These are phyloP conservation scores for Coemansia sp. DNA, from an alignment of 192 early-diverging fungal genomes.

Conservation along the genomic window DNA sequence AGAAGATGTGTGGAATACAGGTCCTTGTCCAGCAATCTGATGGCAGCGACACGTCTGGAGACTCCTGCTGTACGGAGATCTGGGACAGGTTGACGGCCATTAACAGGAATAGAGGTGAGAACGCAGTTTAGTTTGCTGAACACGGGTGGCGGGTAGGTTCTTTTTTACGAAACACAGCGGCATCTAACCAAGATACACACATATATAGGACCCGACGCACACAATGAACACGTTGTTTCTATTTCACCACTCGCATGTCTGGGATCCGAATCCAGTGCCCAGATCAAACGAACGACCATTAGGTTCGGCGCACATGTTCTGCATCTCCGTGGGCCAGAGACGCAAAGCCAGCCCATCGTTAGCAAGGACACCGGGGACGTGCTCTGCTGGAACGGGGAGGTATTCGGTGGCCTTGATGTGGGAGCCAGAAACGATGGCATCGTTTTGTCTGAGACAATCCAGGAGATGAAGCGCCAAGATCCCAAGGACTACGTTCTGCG, in stretches of 20 bases:
- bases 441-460: slow-evolving; percentile 46
- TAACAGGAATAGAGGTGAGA: slow-evolving; percentile 39
- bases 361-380: slow-evolving; percentile 52
- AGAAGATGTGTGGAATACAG: slow-evolving; percentile 44
- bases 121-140: background rate
- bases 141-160: background rate
- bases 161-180: background rate
- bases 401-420: slow-evolving; percentile 77
- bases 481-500: slow-evolving; percentile 39
- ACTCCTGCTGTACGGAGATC: background rate
- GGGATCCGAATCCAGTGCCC: background rate
- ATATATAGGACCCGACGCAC: slow-evolving; percentile 35
- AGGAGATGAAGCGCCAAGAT: slow-evolving; percentile 21
- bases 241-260: background rate
- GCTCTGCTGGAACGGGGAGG: slow-evolving; percentile 88
- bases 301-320: slow-evolving; percentile 57
- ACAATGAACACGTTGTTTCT: slow-evolving; percentile 3
- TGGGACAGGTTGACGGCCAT: slow-evolving; percentile 21
- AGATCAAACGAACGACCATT: background rate
- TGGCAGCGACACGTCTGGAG: background rate
- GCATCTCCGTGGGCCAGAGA: slow-evolving; percentile 65
- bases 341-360: slow-evolving; percentile 62
- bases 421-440: slow-evolving; percentile 63
- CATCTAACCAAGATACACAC: background rate
- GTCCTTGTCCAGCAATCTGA: slow-evolving; percentile 14